Conservation (phyloP, 1,139 yeast genomes). For the Nadsonia commutata region DNA sequence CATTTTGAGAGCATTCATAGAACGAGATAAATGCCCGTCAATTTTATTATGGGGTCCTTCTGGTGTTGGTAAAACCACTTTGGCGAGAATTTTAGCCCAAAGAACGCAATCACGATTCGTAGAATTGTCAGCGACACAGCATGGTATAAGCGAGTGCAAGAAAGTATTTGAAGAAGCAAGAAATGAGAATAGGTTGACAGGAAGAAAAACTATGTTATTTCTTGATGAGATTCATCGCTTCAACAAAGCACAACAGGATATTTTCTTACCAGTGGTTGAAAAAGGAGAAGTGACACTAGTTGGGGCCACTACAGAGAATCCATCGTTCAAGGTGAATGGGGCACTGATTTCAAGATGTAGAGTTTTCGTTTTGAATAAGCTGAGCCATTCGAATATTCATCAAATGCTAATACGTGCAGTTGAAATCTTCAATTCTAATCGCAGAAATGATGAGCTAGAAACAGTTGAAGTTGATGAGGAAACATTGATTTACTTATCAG, state of each 20-base stretch:
- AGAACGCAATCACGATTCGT: constrained; percentile 46
- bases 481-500: constrained; percentile 55
- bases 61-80: constrained; percentile 85
- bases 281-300: constrained; percentile 32
- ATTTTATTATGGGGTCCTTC: constrained; percentile 93
- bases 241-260: constrained; percentile 81
- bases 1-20: constrained; percentile 51
- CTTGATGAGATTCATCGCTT: constrained; percentile 90
- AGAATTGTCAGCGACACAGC: constrained; percentile 77
- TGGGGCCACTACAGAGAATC: constrained; percentile 97
- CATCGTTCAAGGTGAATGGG: constrained; percentile 78
- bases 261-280: constrained; percentile 49
- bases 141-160: constrained; percentile 56
- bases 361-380: constrained; percentile 64
- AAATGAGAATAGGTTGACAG: constrained; percentile 51
- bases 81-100: constrained; percentile 44
- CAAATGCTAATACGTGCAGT: constrained; percentile 51
- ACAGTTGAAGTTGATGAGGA: constrained; percentile 40
- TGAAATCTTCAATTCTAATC: constrained; percentile 40
- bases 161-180: constrained; percentile 61
- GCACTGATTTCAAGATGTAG: constrained; percentile 82
- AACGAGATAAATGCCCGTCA: constrained; percentile 49
- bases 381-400: constrained; percentile 39
- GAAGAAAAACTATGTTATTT: constrained; percentile 61
- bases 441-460: constrained; percentile 26